A percentile compares a stretch with the other conserved stretches of the same genome.
Conservation (phyloP, 768 basidiomycete species). For the Kockovaella imperatae region DNA sequence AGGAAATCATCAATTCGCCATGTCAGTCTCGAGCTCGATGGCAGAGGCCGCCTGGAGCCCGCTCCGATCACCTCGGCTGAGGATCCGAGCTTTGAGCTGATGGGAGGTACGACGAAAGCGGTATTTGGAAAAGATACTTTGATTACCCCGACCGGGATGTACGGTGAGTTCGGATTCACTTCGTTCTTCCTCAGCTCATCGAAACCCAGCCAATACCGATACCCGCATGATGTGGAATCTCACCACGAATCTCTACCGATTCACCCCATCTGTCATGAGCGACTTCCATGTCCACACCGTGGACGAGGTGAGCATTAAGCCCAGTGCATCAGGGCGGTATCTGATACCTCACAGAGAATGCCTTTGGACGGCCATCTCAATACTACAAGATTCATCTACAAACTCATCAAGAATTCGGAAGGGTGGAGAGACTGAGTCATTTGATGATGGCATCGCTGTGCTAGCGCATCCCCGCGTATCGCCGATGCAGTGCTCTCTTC, state of each 20-base stretch:
- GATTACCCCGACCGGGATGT: conserved; percentile 44
- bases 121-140: conserved; percentile 40
- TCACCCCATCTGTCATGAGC: conserved; percentile 37
- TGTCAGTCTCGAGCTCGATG: conserved; percentile 18
- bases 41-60: conserved; percentile 24
- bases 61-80: conserved; percentile 36
- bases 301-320: conserved; percentile 40
- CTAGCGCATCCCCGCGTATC: not conserved
- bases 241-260: conserved; percentile 44
- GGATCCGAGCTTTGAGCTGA: conserved; percentile 31
- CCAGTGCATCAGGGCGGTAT: no score
- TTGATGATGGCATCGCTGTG: not conserved
- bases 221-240: conserved; percentile 41
- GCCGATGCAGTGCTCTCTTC: no score
- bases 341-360: conserved; percentile 22
- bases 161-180: conserved; percentile 22
- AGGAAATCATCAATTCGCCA: conserved; percentile 17
- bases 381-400: conserved; percentile 44
- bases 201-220: conserved; percentile 42
- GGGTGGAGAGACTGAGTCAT: conserved; percentile 46
- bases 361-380: conserved; percentile 41
- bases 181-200: not conserved
- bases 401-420: conserved; percentile 43
- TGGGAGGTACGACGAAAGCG: conserved; percentile 41
- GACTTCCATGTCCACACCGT: conserved; percentile 45